Evolutionary conservation across 2,329 filamentous ascomycete species (phyloP).

Genomic region (Colletotrichum filicis): DNA sequence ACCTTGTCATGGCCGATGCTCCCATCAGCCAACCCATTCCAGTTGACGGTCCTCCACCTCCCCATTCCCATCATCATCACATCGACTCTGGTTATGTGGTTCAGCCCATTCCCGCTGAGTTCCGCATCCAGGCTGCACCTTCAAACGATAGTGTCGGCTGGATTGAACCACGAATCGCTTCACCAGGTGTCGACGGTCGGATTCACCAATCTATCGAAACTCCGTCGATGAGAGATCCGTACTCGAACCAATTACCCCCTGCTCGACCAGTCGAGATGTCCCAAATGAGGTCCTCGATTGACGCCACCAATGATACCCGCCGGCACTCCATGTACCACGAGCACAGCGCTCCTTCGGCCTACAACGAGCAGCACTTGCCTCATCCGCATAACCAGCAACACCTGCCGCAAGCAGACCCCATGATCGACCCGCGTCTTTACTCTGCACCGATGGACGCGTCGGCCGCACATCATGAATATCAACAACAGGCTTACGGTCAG

Average conservation of each 20-base stretch:
- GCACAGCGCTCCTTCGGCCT: constrained; percentile 20
- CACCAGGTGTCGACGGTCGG: constrained; percentile 14
- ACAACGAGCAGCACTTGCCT: constrained; percentile 27
- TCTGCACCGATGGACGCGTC: constrained; percentile 33
- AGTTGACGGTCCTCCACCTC: constrained; percentile 9
- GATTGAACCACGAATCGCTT: constrained; percentile 28
- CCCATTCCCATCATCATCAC: neutral
- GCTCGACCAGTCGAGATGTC: constrained; percentile 34
- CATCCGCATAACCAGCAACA: constrained; percentile 26
- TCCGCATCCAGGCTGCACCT: constrained; percentile 14
- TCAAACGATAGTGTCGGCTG: constrained; percentile 5
- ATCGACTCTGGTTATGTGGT: constrained; percentile 24
- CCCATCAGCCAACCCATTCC: constrained; percentile 1
- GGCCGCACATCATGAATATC: constrained; percentile 25
- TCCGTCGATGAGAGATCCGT: neutral
- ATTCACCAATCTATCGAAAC: constrained; percentile 24
- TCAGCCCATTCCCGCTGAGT: constrained; percentile 11
- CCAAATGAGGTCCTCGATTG: constrained; percentile 29
- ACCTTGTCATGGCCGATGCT: constrained; percentile 19
- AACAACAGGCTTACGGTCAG: constrained; percentile 24
- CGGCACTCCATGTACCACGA: constrained; percentile 31
- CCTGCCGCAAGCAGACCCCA: constrained; percentile 20
- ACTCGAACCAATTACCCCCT: constrained; percentile 26
- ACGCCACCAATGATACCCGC: constrained; percentile 23
- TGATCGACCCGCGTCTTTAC: constrained; percentile 32